A percentile compares a stretch with the other conserved stretches of the same genome.
Evolutionary conservation across 768 basidiomycete species (phyloP).

Genomic region (Phlegmacium glaucopus): DNA sequence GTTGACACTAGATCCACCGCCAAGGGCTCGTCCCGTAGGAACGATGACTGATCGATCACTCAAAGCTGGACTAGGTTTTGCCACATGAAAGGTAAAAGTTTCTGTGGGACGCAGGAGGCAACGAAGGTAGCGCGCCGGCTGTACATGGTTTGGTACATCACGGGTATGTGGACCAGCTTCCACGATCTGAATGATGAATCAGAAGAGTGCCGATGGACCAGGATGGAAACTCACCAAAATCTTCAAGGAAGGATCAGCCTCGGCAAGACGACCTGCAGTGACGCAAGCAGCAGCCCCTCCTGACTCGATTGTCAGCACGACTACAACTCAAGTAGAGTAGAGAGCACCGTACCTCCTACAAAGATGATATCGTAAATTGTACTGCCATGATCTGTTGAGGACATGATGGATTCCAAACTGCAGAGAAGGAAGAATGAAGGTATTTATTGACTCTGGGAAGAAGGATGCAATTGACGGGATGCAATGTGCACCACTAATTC

Average conservation of each 20-base stretch:
- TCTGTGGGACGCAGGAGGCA: slow-evolving; percentile 35
- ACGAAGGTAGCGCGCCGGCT: slow-evolving; percentile 47
- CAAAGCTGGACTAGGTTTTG: slow-evolving; percentile 39
- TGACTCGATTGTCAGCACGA: slow-evolving; percentile 9
- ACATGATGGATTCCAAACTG: too few relatives aligned
- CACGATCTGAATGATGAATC: slow-evolving; percentile 38
- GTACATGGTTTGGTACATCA: slow-evolving; percentile 42
- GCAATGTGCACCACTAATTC: too few relatives aligned
- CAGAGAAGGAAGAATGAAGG: too few relatives aligned
- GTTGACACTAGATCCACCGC: slow-evolving; percentile 64
- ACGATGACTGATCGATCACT: slow-evolving; percentile 44
- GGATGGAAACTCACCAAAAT: slow-evolving; percentile 38
- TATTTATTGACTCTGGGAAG: too few relatives aligned
- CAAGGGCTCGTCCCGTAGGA: slow-evolving; percentile 46
- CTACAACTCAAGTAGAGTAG: neutral
- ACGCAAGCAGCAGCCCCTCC: slow-evolving; percentile 57
- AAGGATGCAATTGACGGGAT: too few relatives aligned
- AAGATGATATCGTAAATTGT: slow-evolving; percentile 45
- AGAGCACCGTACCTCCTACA: slow-evolving; percentile 51
- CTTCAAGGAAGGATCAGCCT: slow-evolving; percentile 48
- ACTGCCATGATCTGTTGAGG: too few relatives aligned
- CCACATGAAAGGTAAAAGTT: slow-evolving; percentile 42
- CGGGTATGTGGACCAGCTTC: slow-evolving; percentile 55
- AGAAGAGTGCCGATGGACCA: slow-evolving; percentile 17
- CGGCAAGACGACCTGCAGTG: slow-evolving; percentile 49